phyloP scores from a whole-genome alignment of 2,329 filamentous ascomycete species.

The Claviceps purpurea region DNA sequence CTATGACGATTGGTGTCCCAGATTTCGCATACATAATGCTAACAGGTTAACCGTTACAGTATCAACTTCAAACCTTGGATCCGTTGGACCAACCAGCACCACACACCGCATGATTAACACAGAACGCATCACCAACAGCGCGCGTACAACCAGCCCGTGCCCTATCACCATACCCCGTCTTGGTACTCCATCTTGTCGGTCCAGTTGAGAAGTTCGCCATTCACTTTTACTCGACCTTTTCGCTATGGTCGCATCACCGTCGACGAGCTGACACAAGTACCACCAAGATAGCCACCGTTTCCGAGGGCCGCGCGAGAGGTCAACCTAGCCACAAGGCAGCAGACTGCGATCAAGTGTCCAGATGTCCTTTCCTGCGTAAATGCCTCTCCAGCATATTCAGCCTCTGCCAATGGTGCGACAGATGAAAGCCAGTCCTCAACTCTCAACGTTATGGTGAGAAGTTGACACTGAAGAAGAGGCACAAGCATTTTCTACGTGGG shows the following conservation, averaged over 20 bases:
- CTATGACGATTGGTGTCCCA: too few species aligned
- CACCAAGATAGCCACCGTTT: neutral
- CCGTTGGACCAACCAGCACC: too few species aligned
- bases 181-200: neutral
- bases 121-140: neutral
- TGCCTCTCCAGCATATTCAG: neutral
- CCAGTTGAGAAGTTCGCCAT: neutral
- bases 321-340: neutral
- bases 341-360: neutral
- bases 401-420: neutral
- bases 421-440: neutral
- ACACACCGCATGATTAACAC: too few species aligned
- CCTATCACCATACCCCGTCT: neutral
- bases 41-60: too few species aligned
- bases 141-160: neutral
- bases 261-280: neutral
- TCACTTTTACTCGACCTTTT: neutral
- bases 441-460: neutral
- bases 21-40: too few species aligned
- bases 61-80: too few species aligned
- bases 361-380: neutral
- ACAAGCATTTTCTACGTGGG: neutral
- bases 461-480: neutral
- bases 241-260: neutral
- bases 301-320: too few species aligned